A percentile compares a stretch with the other conserved stretches of the same genome.
Conservation (phyloP, 2,329 filamentous ascomycete species). For the Diplocarpon rosae region DNA sequence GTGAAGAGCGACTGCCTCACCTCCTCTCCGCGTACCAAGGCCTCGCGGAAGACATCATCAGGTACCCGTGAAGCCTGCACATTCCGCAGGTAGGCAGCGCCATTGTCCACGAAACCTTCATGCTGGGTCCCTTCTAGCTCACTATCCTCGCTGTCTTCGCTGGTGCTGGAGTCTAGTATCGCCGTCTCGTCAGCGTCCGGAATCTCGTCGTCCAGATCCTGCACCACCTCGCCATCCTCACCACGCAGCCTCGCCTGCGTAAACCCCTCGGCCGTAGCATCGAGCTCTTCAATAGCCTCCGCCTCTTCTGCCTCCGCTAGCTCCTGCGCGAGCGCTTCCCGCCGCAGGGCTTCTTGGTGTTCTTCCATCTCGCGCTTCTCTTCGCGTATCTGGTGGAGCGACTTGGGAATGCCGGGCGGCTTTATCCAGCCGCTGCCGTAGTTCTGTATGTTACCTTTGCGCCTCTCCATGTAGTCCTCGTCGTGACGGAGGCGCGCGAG, state of each 20-base stretch:
- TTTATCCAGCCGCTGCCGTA: slow-evolving; percentile 87
- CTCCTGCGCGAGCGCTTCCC: slow-evolving; percentile 62
- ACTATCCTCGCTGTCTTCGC: slow-evolving; percentile 32
- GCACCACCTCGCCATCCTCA: slow-evolving; percentile 30
- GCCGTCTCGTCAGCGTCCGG: slow-evolving; percentile 42
- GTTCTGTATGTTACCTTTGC: slow-evolving; percentile 71
- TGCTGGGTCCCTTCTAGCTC: slow-evolving; percentile 25
- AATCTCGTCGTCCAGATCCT: slow-evolving; percentile 63
- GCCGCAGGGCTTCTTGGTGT: slow-evolving; percentile 60
- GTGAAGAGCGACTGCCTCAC: slow-evolving; percentile 34
- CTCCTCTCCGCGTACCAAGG: slow-evolving; percentile 41
- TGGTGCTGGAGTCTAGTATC: slow-evolving; percentile 28
- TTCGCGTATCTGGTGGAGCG: slow-evolving; percentile 79
- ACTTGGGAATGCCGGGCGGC: slow-evolving; percentile 80
- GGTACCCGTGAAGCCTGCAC: slow-evolving; percentile 34
- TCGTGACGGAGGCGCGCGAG: slow-evolving; percentile 64
- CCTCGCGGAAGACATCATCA: slow-evolving; percentile 52
- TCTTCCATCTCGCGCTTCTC: slow-evolving; percentile 84
- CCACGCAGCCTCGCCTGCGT: background rate
- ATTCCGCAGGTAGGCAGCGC: slow-evolving; percentile 12
- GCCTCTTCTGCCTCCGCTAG: slow-evolving; percentile 56
- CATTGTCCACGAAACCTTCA: background rate
- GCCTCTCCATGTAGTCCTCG: slow-evolving; percentile 64
- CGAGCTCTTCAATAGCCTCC: slow-evolving; percentile 30
- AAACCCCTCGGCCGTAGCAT: slow-evolving; percentile 20